Percentiles rank a stretch among this genome's conserved stretches.
These are phyloP conservation scores for Lentinula aciculospora DNA, from an alignment of 768 basidiomycete species.

Conservation along the genomic window DNA sequence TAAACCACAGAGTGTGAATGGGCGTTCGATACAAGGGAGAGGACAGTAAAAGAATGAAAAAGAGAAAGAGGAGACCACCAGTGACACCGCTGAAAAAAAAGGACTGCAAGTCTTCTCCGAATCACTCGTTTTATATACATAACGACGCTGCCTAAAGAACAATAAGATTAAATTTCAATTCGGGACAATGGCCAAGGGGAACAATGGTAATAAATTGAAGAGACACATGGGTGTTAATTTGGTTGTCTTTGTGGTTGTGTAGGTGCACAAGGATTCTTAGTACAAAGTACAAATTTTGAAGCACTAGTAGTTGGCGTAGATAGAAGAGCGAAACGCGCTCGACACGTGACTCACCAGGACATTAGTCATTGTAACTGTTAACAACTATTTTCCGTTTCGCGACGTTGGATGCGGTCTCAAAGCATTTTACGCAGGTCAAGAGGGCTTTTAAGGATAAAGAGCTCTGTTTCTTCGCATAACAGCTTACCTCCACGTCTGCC, in stretches of 20 bases:
- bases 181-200: neutral
- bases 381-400: neutral
- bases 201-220: neutral
- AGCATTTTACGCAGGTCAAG: slow-evolving; percentile 4
- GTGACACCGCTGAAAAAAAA: slow-evolving; percentile 4
- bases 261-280: neutral
- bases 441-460: neutral
- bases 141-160: neutral
- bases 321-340: too few relatives aligned
- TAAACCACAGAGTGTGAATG: neutral
- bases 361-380: neutral
- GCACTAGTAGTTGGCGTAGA: too few relatives aligned
- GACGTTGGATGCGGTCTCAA: slow-evolving; percentile 7
- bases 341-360: neutral
- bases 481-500: neutral
- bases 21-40: neutral
- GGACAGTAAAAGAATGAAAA: neutral
- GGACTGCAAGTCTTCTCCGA: neutral
- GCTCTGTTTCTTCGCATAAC: neutral
- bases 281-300: neutral
- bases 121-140: neutral
- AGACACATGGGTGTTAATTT: too few relatives aligned
- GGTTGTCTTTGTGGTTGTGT: neutral
- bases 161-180: neutral
- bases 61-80: slow-evolving; percentile 1